Conservation (phyloP, 306 rosid genomes). For the Dryas octopetala region DNA sequence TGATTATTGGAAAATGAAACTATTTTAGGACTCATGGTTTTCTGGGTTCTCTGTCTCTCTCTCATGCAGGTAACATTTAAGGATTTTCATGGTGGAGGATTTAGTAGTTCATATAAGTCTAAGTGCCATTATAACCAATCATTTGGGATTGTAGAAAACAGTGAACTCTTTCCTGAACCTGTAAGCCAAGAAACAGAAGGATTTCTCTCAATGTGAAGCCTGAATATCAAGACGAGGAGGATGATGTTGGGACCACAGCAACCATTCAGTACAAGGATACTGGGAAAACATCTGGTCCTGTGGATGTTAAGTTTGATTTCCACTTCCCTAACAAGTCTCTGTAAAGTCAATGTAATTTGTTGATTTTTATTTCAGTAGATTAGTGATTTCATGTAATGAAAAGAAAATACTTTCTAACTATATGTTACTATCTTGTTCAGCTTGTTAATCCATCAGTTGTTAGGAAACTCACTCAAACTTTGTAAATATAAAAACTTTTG, state of each 20-base stretch:
- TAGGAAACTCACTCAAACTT: no score
- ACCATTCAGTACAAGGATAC: slow-evolving; percentile 76
- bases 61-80: slow-evolving; percentile 6
- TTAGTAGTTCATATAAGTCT: neutral
- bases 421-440: no score
- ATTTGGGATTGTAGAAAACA: slow-evolving; percentile 5
- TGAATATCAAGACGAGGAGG: slow-evolving; percentile 73
- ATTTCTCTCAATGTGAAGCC: slow-evolving; percentile 77
- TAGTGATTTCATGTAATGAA: neutral
- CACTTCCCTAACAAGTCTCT: slow-evolving; percentile 31
- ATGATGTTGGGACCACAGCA: slow-evolving; percentile 60
- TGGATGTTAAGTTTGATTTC: slow-evolving; percentile 49
- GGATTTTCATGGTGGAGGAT: slow-evolving; percentile 10
- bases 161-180: neutral
- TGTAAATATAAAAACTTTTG: no score
- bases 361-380: neutral
- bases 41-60: no score
- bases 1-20: no score
- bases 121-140: slow-evolving; percentile 9
- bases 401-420: no score
- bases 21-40: no score
- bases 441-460: no score
- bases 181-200: slow-evolving; percentile 16
- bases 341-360: neutral
- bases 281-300: slow-evolving; percentile 63